Evolutionary conservation across 179 eudicot genomes (phyloP), one percentile per base, ranked within the genome.

Genomic region (Beta macrorhiza): DNA sequence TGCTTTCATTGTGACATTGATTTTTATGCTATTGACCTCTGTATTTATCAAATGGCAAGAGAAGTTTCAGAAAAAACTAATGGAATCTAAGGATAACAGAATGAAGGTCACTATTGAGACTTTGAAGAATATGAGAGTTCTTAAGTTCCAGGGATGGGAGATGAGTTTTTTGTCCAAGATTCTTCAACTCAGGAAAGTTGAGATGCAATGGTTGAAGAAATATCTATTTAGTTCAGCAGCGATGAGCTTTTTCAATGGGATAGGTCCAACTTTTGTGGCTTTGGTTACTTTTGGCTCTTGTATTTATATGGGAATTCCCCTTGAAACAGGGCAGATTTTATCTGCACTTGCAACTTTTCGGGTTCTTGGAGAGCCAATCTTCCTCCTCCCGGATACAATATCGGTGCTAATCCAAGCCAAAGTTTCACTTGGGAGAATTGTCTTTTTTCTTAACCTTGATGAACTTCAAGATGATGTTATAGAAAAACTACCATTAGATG

Each of bases 111-210:
- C 83, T 3, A 58, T 79, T 17, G 87, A 82, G 67, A 82, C 87
- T 25, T 68, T 86, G 56, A 74, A 57, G 32, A 86, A 82, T 67
- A 83, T 86, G 82, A 83, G 80, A 78, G 63, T 80, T 19, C 76
- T 86, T 55, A 86, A 78, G 72, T 74, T 86, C 45, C 83, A 86
- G 49, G 86, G 84, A 3, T 83, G 88, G 88, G 84, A 75, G 52
- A 79, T 68, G 74, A 83, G 75, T 63, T 86, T 86, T 62, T 81
- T 77, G 77, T 81, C 79, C 10, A 75, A 69, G 75, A 75, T 81
- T 67, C 29, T 75, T 67, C 15, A 81, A 12, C 25, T 81, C 25
- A 83, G 82, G 32, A 13, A 64, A 32, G 61, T 64, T 9, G 85
- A 86, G 64, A 3, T 62, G 44, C 44, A 75, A 13, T 79, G 89